These are phyloP conservation scores for Penicillium sp. DNA, from an alignment of 2,329 filamentous ascomycete species.

Conservation along the genomic window DNA sequence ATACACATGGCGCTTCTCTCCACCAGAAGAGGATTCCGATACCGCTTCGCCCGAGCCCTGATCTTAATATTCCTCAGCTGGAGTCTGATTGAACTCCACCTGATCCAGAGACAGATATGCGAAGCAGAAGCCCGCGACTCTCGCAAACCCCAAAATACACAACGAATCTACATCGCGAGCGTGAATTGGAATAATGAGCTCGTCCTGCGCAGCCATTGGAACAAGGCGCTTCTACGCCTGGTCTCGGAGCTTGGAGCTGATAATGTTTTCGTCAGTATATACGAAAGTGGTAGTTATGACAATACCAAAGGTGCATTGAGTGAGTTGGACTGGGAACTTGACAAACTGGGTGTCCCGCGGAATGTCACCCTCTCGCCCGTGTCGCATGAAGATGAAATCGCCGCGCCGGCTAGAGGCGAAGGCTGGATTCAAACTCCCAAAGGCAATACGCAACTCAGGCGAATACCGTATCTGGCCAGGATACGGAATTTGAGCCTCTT, in stretches of 20 bases:
- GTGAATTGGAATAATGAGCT: slow-evolving; percentile 69
- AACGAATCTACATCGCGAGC: slow-evolving; percentile 65
- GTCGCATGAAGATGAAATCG: slow-evolving; percentile 61
- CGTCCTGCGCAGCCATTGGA: slow-evolving; percentile 65
- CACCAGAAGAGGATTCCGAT: slow-evolving; percentile 12
- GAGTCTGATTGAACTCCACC: slow-evolving; percentile 22
- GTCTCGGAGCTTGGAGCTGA: slow-evolving; percentile 59
- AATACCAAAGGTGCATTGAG: slow-evolving; percentile 64
- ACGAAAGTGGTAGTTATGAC: slow-evolving; percentile 71
- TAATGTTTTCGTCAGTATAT: slow-evolving; percentile 69
- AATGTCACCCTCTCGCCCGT: slow-evolving; percentile 60
- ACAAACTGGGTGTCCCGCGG: slow-evolving; percentile 53
- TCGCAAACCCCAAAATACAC: slow-evolving; percentile 16
- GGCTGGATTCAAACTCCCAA: slow-evolving; percentile 67
- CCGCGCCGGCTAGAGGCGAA: slow-evolving; percentile 43
- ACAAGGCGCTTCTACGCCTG: slow-evolving; percentile 59
- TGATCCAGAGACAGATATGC: slow-evolving; percentile 18
- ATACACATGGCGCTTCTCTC: slow-evolving; percentile 17
- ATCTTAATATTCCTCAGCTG: slow-evolving; percentile 21
- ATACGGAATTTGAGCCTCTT: slow-evolving; percentile 66
- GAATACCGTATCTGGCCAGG: slow-evolving; percentile 69
- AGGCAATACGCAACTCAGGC: slow-evolving; percentile 58
- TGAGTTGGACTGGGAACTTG: slow-evolving; percentile 59
- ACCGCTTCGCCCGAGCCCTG: slow-evolving; percentile 20
- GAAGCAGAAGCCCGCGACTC: slow-evolving; percentile 6